These are phyloP conservation scores for Patellifolia procumbens DNA, from an alignment of 179 eudicot genomes.

Conservation along the genomic window DNA sequence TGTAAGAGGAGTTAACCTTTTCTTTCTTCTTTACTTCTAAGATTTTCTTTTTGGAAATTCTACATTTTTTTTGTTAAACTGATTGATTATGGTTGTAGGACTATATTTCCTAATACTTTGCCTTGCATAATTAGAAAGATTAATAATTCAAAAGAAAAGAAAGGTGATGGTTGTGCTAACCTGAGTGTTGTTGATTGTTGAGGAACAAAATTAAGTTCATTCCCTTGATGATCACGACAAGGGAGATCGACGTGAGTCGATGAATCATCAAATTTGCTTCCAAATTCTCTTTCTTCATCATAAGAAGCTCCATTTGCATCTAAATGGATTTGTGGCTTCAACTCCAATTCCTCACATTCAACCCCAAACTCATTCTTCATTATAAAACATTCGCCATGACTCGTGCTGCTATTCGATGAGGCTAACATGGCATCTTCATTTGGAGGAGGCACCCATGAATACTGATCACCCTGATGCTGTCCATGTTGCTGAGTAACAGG, in stretches of 20 bases:
- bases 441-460: conserved; percentile 29
- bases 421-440: conserved; percentile 32
- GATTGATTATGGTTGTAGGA: too few relatives aligned
- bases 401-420: conserved; percentile 35
- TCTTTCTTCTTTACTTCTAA: too few relatives aligned
- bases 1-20: too few relatives aligned
- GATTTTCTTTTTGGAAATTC: too few relatives aligned
- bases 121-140: too few relatives aligned
- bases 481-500: conserved; percentile 7
- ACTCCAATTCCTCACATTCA: conserved; percentile 26
- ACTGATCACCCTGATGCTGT: conserved; percentile 26
- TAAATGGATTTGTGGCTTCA: conserved; percentile 26
- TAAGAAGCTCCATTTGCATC: conserved; percentile 18
- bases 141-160: not conserved
- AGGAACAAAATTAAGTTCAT: conserved; percentile 29
- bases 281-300: conserved; percentile 22
- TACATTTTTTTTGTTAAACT: too few relatives aligned
- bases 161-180: conserved; percentile 12
- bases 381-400: conserved; percentile 23
- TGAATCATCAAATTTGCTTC: conserved; percentile 19
- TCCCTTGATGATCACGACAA: conserved; percentile 26
- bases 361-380: conserved; percentile 25
- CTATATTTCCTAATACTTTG: too few relatives aligned
- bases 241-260: conserved; percentile 25
- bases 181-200: conserved; percentile 35